Conservation (phyloP, 768 basidiomycete genomes). For the Kwoniella mangroviensis region DNA sequence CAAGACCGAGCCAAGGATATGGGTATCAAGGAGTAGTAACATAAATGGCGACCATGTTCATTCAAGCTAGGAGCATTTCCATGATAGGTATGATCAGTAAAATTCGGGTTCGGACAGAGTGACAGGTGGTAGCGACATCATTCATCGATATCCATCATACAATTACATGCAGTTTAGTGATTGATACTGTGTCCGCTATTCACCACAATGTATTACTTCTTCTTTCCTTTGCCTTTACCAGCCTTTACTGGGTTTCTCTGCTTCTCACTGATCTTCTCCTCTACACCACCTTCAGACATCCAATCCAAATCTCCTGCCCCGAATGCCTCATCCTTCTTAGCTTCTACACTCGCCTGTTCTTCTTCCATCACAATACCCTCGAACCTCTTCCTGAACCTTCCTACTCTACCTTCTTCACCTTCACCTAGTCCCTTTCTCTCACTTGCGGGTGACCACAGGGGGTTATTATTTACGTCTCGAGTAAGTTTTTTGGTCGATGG, state of each 20-base stretch:
- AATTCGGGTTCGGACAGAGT: no score
- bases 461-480: constrained; percentile 86
- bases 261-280: constrained; percentile 50
- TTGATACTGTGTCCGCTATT: no score
- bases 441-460: constrained; percentile 75
- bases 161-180: no score
- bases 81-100: no score
- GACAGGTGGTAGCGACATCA: no score
- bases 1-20: no score
- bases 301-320: constrained; percentile 48
- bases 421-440: constrained; percentile 64
- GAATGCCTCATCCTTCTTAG: constrained; percentile 17
- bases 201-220: constrained; percentile 39
- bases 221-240: constrained; percentile 30
- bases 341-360: constrained; percentile 7
- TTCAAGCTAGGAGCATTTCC: no score
- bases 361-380: constrained; percentile 57
- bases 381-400: constrained; percentile 77
- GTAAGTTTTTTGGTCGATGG: constrained; percentile 72
- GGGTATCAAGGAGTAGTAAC: no score
- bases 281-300: constrained; percentile 56
- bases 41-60: no score
- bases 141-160: no score
- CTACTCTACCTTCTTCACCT: constrained; percentile 76
- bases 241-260: constrained; percentile 31